These are phyloP conservation scores for Ceratocystiopsis brevicomis DNA, from an alignment of 2,329 filamentous ascomycete genomes.

Conservation along the genomic window DNA sequence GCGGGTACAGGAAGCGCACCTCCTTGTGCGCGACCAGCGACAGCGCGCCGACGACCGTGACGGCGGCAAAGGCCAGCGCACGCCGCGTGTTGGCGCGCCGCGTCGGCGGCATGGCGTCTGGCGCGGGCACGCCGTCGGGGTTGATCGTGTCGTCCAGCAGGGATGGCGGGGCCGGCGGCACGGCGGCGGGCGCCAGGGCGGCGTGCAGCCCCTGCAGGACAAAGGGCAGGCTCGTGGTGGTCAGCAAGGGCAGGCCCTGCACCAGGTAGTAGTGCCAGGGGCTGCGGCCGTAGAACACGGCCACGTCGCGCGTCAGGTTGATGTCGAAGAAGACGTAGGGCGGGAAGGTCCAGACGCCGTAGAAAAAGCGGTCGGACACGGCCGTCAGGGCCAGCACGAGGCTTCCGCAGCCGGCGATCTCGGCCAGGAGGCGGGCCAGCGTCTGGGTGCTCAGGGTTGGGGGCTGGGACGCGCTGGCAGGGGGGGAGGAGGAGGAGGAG, in stretches of 20 bases:
- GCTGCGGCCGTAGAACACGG: conserved; percentile 83
- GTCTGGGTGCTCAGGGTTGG: conserved; percentile 25
- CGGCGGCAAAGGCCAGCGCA: conserved; percentile 37
- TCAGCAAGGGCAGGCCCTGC: conserved; percentile 72
- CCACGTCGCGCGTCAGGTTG: conserved; percentile 73
- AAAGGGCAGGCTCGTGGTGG: conserved; percentile 71
- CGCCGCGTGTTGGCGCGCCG: conserved; percentile 25
- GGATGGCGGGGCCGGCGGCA: not conserved
- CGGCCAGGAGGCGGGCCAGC: conserved; percentile 36
- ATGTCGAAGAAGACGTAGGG: conserved; percentile 75
- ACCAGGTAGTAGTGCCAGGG: conserved; percentile 84
- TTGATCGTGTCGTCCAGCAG: conserved; percentile 12
- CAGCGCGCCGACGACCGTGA: conserved; percentile 41
- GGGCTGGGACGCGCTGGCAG: too few relatives aligned
- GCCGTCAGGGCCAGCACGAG: conserved; percentile 43
- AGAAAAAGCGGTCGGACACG: conserved; percentile 58
- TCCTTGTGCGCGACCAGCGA: conserved; percentile 87
- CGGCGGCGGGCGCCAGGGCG: conserved; percentile 10
- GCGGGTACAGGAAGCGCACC: conserved; percentile 87
- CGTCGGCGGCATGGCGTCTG: conserved; percentile 15
- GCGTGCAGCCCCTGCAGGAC: conserved; percentile 43
- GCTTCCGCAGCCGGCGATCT: conserved; percentile 44
- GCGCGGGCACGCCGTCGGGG: not conserved
- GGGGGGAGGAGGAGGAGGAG: too few relatives aligned
- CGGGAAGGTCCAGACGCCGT: conserved; percentile 72